Percentiles rank a stretch among this genome's conserved stretches.
Evolutionary conservation across 140 eudicot genomes (phyloP).

Genomic region (Oenanthe javanica): DNA sequence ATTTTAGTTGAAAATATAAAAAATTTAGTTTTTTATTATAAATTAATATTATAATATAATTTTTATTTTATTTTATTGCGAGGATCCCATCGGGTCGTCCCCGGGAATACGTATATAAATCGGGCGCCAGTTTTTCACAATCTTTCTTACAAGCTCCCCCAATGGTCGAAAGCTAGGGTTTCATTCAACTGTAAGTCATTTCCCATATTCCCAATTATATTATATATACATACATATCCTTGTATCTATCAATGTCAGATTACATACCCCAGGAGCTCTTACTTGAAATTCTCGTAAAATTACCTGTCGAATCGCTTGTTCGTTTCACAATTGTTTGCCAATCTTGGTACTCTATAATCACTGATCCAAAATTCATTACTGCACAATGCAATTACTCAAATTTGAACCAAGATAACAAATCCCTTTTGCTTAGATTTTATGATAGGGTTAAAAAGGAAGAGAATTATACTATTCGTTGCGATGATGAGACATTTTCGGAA

Average conservation of each 20-base stretch:
- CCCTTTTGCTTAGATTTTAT: slow-evolving; percentile 27
- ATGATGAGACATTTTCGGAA: slow-evolving; percentile 21
- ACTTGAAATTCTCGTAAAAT: slow-evolving; percentile 19
- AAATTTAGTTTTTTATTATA: too few relatives aligned
- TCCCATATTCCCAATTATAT: background rate
- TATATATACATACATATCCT: background rate
- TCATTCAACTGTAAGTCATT: slow-evolving; percentile 2
- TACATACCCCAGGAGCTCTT: slow-evolving; percentile 22
- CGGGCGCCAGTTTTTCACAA: background rate
- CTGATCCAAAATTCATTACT: slow-evolving; percentile 14
- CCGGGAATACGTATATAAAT: background rate
- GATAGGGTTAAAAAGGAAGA: slow-evolving; percentile 22
- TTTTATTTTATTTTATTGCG: too few relatives aligned
- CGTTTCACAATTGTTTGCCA: slow-evolving; percentile 40
- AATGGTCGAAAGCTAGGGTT: background rate
- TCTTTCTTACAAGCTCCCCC: background rate
- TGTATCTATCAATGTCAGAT: slow-evolving; percentile 19
- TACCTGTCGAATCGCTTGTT: slow-evolving; percentile 34
- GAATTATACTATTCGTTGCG: slow-evolving; percentile 20
- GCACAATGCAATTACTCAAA: slow-evolving; percentile 14
- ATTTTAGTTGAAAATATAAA: too few relatives aligned
- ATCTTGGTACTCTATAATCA: slow-evolving; percentile 43
- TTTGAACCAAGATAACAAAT: slow-evolving; percentile 4
- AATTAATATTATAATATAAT: too few relatives aligned
- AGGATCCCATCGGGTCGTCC: background rate